A percentile compares a stretch with the other conserved stretches of the same genome.
phyloP scores from a whole-genome alignment of 352 stramenopile species.

The Poterioochromonas sp. region DNA sequence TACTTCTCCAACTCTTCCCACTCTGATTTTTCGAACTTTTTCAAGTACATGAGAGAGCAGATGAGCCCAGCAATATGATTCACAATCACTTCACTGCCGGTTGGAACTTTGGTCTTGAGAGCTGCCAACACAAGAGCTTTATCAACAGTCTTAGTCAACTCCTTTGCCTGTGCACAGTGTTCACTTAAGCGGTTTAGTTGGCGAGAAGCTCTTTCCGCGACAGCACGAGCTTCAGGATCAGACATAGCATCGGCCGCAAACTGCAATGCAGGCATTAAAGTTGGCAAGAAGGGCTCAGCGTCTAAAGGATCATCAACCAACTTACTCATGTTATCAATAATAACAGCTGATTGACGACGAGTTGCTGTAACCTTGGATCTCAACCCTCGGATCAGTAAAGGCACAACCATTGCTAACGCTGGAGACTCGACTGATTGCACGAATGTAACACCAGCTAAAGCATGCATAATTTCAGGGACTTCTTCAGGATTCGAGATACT shows the following conservation, averaged over 20 bases:
- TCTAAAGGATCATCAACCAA: constrained; percentile 93
- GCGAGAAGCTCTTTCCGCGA: constrained; percentile 79
- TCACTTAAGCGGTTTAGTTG: constrained; percentile 74
- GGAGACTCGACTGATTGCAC: constrained; percentile 93
- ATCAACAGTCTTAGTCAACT: constrained; percentile 59
- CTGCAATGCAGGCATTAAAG: constrained; percentile 85
- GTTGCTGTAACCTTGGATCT: constrained; percentile 87
- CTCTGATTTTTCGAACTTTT: constrained; percentile 83
- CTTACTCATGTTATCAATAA: constrained; percentile 99
- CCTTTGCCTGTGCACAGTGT: constrained; percentile 51
- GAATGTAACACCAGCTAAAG: constrained; percentile 96
- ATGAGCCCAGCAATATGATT: constrained; percentile 73
- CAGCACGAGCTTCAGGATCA: constrained; percentile 90
- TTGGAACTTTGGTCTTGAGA: constrained; percentile 62
- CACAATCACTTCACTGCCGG: constrained; percentile 63
- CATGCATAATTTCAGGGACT: constrained; percentile 96
- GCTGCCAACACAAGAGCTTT: constrained; percentile 27
- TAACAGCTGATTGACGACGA: constrained; percentile 93
- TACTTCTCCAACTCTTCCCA: constrained; percentile 71
- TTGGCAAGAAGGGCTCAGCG: constrained; percentile 89
- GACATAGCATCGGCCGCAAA: constrained; percentile 88
- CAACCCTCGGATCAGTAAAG: constrained; percentile 85
- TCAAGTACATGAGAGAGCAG: constrained; percentile 76
- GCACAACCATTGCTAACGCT: constrained; percentile 91
- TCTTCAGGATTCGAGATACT: constrained; percentile 92